phyloP scores from a whole-genome alignment of 2,329 filamentous ascomycete species.

The Chrysoporthe austroafricana region DNA sequence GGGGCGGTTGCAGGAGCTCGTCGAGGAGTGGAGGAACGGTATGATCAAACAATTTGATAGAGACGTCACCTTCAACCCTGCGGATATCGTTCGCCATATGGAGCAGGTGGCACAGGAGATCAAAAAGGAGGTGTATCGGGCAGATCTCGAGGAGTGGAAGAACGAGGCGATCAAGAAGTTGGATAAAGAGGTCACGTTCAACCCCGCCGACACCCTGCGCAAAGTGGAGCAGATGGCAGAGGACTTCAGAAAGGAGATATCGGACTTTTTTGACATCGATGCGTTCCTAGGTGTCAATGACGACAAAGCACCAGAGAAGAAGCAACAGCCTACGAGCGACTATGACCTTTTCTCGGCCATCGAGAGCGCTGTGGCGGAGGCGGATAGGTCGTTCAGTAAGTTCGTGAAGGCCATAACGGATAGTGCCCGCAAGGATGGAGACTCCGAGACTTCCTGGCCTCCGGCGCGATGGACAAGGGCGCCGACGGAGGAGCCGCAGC shows the following conservation, averaged over 20 bases:
- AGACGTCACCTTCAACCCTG: constrained; percentile 7
- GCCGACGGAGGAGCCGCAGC: constrained; percentile 9
- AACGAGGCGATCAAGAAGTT: background rate
- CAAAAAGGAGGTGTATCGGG: background rate
- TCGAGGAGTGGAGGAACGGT: background rate
- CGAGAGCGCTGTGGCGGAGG: constrained; percentile 42
- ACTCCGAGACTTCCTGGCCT: background rate
- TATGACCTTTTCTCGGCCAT: constrained; percentile 48
- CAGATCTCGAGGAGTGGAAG: constrained; percentile 4
- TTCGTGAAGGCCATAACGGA: constrained; percentile 42
- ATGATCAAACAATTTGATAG: background rate
- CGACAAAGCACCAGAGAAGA: background rate
- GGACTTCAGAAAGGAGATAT: background rate
- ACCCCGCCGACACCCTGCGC: background rate
- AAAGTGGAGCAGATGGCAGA: constrained; percentile 5
- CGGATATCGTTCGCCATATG: background rate
- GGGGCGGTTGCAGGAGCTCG: background rate
- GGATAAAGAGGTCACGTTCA: constrained; percentile 1
- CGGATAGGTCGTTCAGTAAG: constrained; percentile 45
- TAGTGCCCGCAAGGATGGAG: background rate
- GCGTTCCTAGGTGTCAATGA: no score
- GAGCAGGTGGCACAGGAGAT: constrained; percentile 7
- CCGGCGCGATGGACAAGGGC: constrained; percentile 13
- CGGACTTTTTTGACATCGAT: background rate
- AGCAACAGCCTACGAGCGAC: constrained; percentile 40